phyloP scores from a whole-genome alignment of 176 grass and related monocot genomes.

The Triticum monococcum region DNA sequence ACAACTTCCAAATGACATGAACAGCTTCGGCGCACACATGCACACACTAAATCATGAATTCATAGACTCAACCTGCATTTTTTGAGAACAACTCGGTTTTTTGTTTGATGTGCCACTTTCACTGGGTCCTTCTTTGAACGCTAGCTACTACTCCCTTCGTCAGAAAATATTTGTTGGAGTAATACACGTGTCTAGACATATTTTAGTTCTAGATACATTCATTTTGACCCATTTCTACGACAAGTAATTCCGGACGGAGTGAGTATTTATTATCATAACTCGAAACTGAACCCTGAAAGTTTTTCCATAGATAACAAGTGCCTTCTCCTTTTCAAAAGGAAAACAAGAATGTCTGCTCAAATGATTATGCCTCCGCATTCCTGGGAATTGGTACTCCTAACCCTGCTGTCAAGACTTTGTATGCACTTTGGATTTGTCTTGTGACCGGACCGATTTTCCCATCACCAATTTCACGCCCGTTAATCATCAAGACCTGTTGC shows the following conservation, averaged over 20 bases:
- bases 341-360: not conserved
- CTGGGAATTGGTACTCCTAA: conserved; percentile 70
- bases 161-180: too few species aligned
- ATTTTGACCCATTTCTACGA: too few species aligned
- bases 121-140: too few species aligned
- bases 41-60: not conserved
- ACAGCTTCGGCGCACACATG: not conserved
- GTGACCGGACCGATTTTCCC: conserved; percentile 80
- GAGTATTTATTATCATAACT: not conserved
- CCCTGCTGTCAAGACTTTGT: conserved; percentile 68
- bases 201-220: too few species aligned
- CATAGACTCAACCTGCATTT: not conserved
- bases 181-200: too few species aligned
- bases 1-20: not conserved
- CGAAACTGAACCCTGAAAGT: not conserved
- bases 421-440: conserved; percentile 73
- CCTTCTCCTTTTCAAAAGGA: not conserved
- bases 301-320: not conserved
- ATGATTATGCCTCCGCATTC: conserved; percentile 28
- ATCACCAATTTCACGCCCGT: conserved; percentile 61
- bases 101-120: not conserved
- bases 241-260: too few species aligned
- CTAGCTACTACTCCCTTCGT: not conserved
- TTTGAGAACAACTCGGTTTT: not conserved
- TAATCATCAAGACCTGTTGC: conserved; percentile 76